Percentiles rank a stretch among this genome's conserved stretches.
phyloP scores from a whole-genome alignment of 73 alveolate genomes.

The Paramecium octaurelia region DNA sequence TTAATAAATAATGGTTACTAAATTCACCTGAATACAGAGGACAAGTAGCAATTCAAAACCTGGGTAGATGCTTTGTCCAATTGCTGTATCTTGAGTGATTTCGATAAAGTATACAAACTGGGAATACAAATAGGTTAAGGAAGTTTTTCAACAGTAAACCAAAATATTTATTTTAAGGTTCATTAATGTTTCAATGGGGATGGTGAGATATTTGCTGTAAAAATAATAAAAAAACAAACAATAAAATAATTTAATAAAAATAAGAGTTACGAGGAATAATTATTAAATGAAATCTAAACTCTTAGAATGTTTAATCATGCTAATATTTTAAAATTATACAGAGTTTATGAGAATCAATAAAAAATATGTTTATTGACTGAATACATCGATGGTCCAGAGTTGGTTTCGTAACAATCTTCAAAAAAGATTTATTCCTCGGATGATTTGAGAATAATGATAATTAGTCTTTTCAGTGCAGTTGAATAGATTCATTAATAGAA shows the following conservation, averaged over 20 bases:
- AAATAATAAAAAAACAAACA: background rate
- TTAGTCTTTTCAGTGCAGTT: background rate
- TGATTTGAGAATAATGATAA: background rate
- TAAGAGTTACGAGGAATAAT: background rate
- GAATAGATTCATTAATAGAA: background rate
- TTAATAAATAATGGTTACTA: background rate
- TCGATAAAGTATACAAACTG: background rate
- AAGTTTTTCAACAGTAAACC: slow-evolving; percentile 30
- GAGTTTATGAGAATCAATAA: slow-evolving; percentile 1
- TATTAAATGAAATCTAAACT: background rate
- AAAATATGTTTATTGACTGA: background rate
- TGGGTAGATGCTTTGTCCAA: slow-evolving; percentile 24
- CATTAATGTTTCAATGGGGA: background rate
- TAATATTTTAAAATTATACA: background rate
- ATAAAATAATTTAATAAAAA: slow-evolving; percentile 8
- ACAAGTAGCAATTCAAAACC: background rate
- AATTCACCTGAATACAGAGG: slow-evolving; percentile 1
- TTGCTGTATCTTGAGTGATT: slow-evolving; percentile 4
- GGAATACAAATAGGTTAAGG: slow-evolving; percentile 9
- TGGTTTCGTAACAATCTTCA: background rate
- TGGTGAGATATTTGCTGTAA: background rate
- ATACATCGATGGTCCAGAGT: background rate
- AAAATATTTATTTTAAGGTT: background rate
- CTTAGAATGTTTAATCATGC: background rate
- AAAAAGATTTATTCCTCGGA: background rate